These are phyloP conservation scores for Blastobotrys chiropterorum DNA, from an alignment of 805 yeast genomes.

Conservation along the genomic window DNA sequence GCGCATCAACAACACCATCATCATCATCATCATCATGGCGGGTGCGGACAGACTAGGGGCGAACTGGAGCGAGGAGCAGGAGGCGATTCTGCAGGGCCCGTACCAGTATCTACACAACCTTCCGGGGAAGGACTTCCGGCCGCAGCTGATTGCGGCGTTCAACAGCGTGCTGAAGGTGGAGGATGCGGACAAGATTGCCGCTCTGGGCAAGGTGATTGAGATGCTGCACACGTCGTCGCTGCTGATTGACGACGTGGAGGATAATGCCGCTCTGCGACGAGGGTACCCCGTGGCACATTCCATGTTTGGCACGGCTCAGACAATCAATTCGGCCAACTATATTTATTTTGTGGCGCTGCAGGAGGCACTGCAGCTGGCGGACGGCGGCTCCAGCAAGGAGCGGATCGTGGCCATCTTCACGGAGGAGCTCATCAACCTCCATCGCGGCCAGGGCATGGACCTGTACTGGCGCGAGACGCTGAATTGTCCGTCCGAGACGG, in stretches of 20 bases:
- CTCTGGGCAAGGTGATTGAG: slow-evolving; percentile 46
- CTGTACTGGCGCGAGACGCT: slow-evolving; percentile 77
- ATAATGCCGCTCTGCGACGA: slow-evolving; percentile 60
- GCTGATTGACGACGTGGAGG: slow-evolving; percentile 86
- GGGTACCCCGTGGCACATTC: slow-evolving; percentile 77
- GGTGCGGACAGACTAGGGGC: neutral
- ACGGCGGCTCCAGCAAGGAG: slow-evolving; percentile 18
- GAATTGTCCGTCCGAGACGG: slow-evolving; percentile 50
- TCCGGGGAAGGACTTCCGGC: slow-evolving; percentile 54
- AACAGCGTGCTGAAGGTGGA: slow-evolving; percentile 42
- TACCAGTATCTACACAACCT: slow-evolving; percentile 43
- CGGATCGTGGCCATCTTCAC: slow-evolving; percentile 37
- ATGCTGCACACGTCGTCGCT: slow-evolving; percentile 61
- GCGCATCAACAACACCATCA: too few species aligned
- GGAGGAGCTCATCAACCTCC: slow-evolving; percentile 74
- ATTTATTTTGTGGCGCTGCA: slow-evolving; percentile 72
- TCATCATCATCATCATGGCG: neutral
- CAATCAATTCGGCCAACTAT: slow-evolving; percentile 77
- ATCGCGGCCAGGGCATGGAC: slow-evolving; percentile 87
- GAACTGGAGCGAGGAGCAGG: slow-evolving; percentile 7
- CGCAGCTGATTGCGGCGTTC: slow-evolving; percentile 45
- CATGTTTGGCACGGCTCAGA: slow-evolving; percentile 68
- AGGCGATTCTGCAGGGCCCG: slow-evolving; percentile 37
- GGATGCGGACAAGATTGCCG: slow-evolving; percentile 33
- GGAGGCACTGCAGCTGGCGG: slow-evolving; percentile 35